Base-by-base conservation (phyloP, 176 grass and related monocot species). In the Bolboschoenus planiculmis region DNA sequence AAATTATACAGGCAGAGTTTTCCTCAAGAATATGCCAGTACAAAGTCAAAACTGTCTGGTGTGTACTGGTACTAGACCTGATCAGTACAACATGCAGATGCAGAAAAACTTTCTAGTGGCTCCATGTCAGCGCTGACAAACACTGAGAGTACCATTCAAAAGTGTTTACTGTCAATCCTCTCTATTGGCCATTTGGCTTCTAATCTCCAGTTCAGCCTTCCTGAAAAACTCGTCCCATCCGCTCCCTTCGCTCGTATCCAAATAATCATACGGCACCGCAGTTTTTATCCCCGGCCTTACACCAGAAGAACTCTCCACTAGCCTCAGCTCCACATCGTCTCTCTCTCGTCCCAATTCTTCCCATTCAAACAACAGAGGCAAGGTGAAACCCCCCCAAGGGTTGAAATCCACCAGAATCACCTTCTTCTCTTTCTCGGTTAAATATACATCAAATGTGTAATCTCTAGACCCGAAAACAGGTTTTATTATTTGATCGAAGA, bases 371-470 rank as follows among this genome's bases (percentile, higher is more conserved):
- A 98, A 67, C 2, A 95, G 82, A 0, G 96, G 89, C 54, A 98
- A 72, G 34, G 90, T 95, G 83, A 90, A 98, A 37, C 84, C 82
- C 0, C 92, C 92, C 92, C 92, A 98, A 0, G 92, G 96, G 63
- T 98, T 98, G 79, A 98, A 95, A 83, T 98, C 96, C 10, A 98
- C 84, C 39, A 98, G 75, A 56, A 94, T 90, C 47, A 98, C 90
- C 56, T 46, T 51, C 11, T 78, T 81, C 55, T 91, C 86, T 0
- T 82, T 68, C 27, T 83, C 78, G 47, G 88, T 89, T 15, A 65
- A 35, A 62, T 91, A 95, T 11, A 95, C 87, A 78, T 98, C 96
- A 76, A 98, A 95, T 0, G 92, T 91, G 70, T 93, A 98, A 77
- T 86, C 85, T 55, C 74, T 42, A 1, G 82, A 94, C 72, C 40